A percentile compares a stretch with the other conserved stretches of the same genome.
Conservation (phyloP, 2,329 filamentous ascomycete genomes). For the Fusarium lateritium region DNA sequence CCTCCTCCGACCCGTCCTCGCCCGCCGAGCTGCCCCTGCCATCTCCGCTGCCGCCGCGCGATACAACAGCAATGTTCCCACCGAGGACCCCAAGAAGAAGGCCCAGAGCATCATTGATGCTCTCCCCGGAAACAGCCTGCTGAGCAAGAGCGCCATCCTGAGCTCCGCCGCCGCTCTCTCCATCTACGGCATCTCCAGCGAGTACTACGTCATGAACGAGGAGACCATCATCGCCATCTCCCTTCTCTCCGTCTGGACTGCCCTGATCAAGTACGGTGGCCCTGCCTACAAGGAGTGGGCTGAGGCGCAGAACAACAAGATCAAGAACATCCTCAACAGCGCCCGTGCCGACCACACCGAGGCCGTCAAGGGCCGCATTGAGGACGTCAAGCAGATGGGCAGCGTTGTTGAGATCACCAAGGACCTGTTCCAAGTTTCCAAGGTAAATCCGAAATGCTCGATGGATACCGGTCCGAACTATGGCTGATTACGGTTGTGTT, state of each 20-base stretch:
- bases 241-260: conserved; percentile 92
- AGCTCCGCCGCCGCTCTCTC: conserved; percentile 92
- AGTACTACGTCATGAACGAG: conserved; percentile 99
- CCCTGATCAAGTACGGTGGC: conserved; percentile 92
- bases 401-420: conserved; percentile 97
- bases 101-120: conserved; percentile 95
- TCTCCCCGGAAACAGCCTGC: conserved; percentile 89
- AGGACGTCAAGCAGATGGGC: conserved; percentile 93
- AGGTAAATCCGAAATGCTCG: conserved; percentile 71
- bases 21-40: conserved; percentile 81
- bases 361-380: conserved; percentile 94
- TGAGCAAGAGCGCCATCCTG: conserved; percentile 97
- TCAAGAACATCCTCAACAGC: conserved; percentile 94
- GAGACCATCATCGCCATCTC: conserved; percentile 96
- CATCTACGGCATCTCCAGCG: conserved; percentile 97
- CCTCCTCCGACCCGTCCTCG: conserved; percentile 87
- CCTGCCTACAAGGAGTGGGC: conserved; percentile 96
- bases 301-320: conserved; percentile 88
- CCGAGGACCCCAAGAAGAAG: conserved; percentile 95
- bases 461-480: conserved; percentile 17
- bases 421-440: conserved; percentile 96
- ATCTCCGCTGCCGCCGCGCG: conserved; percentile 78
- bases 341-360: conserved; percentile 95
- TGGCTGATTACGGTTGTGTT: conserved; percentile 47
- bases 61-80: conserved; percentile 81